Evolutionary conservation across 352 stramenopile genomes (phyloP).

Genomic region (Thraustotheca clavata): DNA sequence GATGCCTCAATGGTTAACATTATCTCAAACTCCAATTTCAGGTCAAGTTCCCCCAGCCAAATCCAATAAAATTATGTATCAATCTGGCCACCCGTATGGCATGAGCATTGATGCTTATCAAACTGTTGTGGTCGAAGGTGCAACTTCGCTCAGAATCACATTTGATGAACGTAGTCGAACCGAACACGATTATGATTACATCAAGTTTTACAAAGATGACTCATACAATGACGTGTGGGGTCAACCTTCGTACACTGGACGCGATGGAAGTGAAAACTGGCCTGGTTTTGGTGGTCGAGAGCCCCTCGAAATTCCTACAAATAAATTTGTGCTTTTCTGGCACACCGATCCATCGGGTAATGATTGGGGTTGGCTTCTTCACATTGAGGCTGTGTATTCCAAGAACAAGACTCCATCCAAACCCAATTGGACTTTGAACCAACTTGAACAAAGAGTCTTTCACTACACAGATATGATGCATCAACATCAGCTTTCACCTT

Average conservation of each 20-base stretch:
- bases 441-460: constrained; percentile 49
- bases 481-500: neutral
- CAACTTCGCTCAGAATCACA: constrained; percentile 45
- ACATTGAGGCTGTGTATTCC: neutral
- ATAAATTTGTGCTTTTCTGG: constrained; percentile 70
- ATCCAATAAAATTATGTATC: constrained; percentile 16
- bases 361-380: constrained; percentile 54
- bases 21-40: constrained; percentile 38
- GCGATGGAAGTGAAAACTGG: constrained; percentile 63
- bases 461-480: constrained; percentile 44
- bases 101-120: constrained; percentile 73
- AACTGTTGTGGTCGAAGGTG: constrained; percentile 60
- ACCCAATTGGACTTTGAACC: constrained; percentile 35
- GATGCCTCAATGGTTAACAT: constrained; percentile 28
- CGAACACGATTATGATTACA: constrained; percentile 64
- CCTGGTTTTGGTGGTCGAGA: constrained; percentile 48
- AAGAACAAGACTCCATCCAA: constrained; percentile 11
- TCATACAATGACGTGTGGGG: constrained; percentile 39
- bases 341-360: constrained; percentile 68
- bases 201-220: constrained; percentile 57
- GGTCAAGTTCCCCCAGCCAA: constrained; percentile 22
- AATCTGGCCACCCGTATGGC: constrained; percentile 68
- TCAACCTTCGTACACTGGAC: constrained; percentile 47
- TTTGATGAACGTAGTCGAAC: constrained; percentile 65
- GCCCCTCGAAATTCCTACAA: constrained; percentile 54